phyloP scores from a whole-genome alignment of 2,329 filamentous ascomycete genomes.

The Talaromyces sp. region DNA sequence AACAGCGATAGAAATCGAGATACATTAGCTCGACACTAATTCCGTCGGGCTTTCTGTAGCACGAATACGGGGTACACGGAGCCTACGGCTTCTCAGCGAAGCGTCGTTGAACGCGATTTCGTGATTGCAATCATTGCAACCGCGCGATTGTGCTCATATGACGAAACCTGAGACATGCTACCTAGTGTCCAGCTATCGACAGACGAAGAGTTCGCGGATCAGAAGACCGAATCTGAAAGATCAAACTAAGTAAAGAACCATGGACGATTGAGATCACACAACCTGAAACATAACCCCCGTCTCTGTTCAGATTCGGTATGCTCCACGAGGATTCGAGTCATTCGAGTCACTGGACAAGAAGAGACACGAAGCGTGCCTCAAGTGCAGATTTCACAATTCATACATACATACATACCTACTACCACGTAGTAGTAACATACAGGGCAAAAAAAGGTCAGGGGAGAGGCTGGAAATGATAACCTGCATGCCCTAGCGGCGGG shows the following conservation, averaged over 20 bases:
- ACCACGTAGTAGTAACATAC: too few species aligned
- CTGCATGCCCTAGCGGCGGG: constrained; percentile 7
- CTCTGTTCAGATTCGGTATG: neutral
- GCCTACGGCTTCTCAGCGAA: neutral
- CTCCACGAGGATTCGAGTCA: neutral
- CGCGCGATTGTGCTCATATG: neutral
- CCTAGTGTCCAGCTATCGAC: too few species aligned
- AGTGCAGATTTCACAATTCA: neutral
- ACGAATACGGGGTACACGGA: neutral
- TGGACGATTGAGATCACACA: neutral
- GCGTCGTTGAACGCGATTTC: neutral
- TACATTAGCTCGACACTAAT: neutral
- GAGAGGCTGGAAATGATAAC: constrained; percentile 4
- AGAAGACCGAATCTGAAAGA: neutral
- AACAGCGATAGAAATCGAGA: constrained; percentile 13
- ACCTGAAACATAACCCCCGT: neutral
- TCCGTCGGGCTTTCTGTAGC: neutral
- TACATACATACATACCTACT: too few species aligned
- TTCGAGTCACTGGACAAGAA: too few species aligned
- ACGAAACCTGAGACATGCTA: too few species aligned
- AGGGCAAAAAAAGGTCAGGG: neutral
- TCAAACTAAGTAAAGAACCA: neutral
- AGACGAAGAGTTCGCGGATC: neutral
- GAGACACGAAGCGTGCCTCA: neutral
- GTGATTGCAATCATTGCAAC: too few species aligned